A percentile compares a stretch with the other conserved stretches of the same genome.
Conservation (phyloP, 2,329 filamentous ascomycete species). For the Fonsecaea erecta region DNA sequence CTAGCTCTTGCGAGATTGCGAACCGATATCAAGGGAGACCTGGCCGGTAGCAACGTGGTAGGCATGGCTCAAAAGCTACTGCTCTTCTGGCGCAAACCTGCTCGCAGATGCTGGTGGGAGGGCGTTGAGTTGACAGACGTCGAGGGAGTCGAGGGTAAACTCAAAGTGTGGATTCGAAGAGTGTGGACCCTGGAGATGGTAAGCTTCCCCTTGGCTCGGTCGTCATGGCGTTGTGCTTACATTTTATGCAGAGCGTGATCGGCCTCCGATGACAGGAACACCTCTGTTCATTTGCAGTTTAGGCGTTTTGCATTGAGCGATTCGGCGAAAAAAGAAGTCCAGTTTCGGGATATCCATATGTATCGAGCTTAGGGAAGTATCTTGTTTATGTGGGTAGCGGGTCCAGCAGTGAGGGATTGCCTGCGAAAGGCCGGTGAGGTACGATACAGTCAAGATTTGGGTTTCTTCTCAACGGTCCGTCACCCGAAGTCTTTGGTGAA, state of each 20-base stretch:
- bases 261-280: conserved; percentile 66
- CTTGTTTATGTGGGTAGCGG: background rate
- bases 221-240: conserved; percentile 23
- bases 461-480: background rate
- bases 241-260: conserved; percentile 70
- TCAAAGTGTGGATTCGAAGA: conserved; percentile 97
- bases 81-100: conserved; percentile 97
- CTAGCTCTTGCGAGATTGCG: conserved; percentile 89
- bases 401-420: background rate
- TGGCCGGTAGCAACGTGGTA: conserved; percentile 75
- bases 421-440: background rate
- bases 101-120: conserved; percentile 98
- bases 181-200: conserved; percentile 99
- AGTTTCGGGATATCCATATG: conserved; percentile 2
- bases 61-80: conserved; percentile 98
- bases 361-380: background rate
- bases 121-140: conserved; percentile 89
- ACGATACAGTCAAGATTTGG: background rate
- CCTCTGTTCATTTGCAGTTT: background rate
- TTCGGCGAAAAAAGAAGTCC: background rate
- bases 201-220: conserved; percentile 40
- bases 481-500: background rate
- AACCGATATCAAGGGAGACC: conserved; percentile 82
- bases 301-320: conserved; percentile 10
- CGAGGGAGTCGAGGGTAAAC: conserved; percentile 84